A percentile compares a stretch with the other conserved stretches of the same genome.
Conservation (phyloP, 306 rosid genomes). For the Corylus heterophylla region DNA sequence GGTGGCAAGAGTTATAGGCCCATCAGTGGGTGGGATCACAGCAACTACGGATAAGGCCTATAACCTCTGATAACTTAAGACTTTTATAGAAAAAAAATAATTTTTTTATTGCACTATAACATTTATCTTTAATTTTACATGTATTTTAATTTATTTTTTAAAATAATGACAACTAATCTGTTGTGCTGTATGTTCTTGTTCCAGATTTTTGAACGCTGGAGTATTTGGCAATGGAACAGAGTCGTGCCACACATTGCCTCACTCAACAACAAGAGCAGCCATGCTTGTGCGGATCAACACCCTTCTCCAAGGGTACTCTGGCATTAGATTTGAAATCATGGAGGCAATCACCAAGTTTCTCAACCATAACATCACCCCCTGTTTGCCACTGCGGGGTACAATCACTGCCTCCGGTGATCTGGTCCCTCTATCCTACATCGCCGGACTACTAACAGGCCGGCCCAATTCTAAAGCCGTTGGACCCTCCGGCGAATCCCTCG, state of each 20-base stretch:
- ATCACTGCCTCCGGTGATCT: slow-evolving; percentile 88
- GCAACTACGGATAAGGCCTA: too few species aligned
- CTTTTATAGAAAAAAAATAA: too few species aligned
- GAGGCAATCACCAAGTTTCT: slow-evolving; percentile 78
- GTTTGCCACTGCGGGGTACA: slow-evolving; percentile 84
- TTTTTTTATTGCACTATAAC: too few species aligned
- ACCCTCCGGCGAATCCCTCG: slow-evolving; percentile 55
- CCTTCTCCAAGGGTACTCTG: slow-evolving; percentile 92
- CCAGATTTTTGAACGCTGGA: slow-evolving; percentile 88
- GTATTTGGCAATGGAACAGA: slow-evolving; percentile 77
- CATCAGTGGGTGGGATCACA: too few species aligned
- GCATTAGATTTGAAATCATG: slow-evolving; percentile 79
- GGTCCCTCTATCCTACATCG: slow-evolving; percentile 87
- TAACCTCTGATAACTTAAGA: too few species aligned
- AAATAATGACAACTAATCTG: background rate
- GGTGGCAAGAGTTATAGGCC: too few species aligned
- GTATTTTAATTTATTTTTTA: too few species aligned
- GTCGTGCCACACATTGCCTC: slow-evolving; percentile 66
- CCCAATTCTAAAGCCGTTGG: slow-evolving; percentile 77
- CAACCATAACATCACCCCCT: slow-evolving; percentile 71
- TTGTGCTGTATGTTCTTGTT: background rate
- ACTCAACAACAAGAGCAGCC: slow-evolving; percentile 78
- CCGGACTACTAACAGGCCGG: slow-evolving; percentile 75
- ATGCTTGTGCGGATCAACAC: slow-evolving; percentile 87
- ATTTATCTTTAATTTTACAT: too few species aligned